A percentile compares a stretch with the other conserved stretches of the same genome.
Evolutionary conservation across 1,284 basidiomycete genomes (phyloP).

Genomic region (Rhodotorula glutinis): DNA sequence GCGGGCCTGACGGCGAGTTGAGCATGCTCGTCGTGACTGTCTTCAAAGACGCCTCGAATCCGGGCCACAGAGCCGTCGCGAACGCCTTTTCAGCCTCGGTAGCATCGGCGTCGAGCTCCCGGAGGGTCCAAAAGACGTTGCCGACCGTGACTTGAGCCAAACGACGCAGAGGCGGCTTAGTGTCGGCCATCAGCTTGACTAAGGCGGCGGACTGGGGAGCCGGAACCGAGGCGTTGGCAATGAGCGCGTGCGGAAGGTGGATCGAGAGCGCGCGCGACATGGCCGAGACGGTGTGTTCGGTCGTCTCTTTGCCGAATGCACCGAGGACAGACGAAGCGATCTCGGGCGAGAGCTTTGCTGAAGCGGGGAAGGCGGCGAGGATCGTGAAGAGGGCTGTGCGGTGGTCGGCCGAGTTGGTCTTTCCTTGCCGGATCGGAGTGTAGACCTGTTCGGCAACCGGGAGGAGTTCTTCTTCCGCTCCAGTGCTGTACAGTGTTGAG

Average conservation of each 20-base stretch:
- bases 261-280: conserved; percentile 58
- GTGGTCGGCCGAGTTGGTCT: conserved; percentile 81
- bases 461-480: conserved; percentile 33
- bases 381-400: conserved; percentile 76
- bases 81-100: conserved; percentile 51
- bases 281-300: conserved; percentile 60
- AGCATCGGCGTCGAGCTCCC: conserved; percentile 48
- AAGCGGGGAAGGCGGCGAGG: conserved; percentile 57
- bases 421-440: conserved; percentile 69
- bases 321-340: conserved; percentile 51
- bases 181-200: conserved; percentile 45
- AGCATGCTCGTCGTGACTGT: conserved; percentile 60
- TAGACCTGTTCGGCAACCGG: conserved; percentile 64
- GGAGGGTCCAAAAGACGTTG: conserved; percentile 52
- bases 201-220: conserved; percentile 29
- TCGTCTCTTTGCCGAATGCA: conserved; percentile 72
- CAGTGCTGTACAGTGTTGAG: conserved; percentile 44
- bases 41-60: conserved; percentile 69
- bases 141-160: conserved; percentile 59
- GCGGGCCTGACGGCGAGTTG: conserved; percentile 60
- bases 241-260: conserved; percentile 55
- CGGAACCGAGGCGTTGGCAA: conserved; percentile 4
- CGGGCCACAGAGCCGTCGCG: conserved; percentile 57
- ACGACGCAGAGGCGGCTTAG: conserved; percentile 57
- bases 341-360: conserved; percentile 55